Percentiles rank a stretch among this genome's conserved stretches.
These are phyloP conservation scores for Cinchona pubescens DNA, from an alignment of 257 asterid species.

Conservation along the genomic window DNA sequence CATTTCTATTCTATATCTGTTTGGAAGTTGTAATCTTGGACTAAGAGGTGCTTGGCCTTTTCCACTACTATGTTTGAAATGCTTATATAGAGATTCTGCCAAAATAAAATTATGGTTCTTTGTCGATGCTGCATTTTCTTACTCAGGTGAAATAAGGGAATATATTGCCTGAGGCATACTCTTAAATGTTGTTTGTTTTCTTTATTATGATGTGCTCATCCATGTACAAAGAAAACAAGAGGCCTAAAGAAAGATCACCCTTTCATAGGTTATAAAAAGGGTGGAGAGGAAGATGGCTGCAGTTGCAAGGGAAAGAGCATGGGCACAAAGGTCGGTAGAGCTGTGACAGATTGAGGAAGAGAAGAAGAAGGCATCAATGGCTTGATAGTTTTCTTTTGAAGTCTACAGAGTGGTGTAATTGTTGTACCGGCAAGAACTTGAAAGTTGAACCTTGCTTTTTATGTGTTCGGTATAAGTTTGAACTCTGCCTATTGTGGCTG, in stretches of 20 bases:
- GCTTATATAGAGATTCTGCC: neutral
- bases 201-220: neutral
- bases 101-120: neutral
- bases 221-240: constrained; percentile 55
- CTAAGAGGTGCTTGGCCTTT: too few species aligned
- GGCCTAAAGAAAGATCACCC: constrained; percentile 72
- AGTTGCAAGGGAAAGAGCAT: constrained; percentile 93
- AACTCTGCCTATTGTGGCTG: neutral
- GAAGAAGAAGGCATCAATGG: constrained; percentile 53
- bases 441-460: neutral
- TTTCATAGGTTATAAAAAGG: constrained; percentile 55
- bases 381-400: constrained; percentile 22
- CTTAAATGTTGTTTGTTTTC: neutral
- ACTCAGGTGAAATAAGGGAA: neutral
- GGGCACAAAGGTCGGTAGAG: constrained; percentile 76
- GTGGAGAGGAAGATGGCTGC: constrained; percentile 96
- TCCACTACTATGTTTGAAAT: neutral
- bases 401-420: neutral
- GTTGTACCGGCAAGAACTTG: neutral
- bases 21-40: neutral
- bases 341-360: constrained; percentile 74
- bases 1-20: neutral
- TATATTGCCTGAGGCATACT: neutral
- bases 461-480: constrained; percentile 3
- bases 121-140: neutral